Base-by-base conservation (phyloP, 1,284 basidiomycete species). In the Trametes hirsuta region DNA sequence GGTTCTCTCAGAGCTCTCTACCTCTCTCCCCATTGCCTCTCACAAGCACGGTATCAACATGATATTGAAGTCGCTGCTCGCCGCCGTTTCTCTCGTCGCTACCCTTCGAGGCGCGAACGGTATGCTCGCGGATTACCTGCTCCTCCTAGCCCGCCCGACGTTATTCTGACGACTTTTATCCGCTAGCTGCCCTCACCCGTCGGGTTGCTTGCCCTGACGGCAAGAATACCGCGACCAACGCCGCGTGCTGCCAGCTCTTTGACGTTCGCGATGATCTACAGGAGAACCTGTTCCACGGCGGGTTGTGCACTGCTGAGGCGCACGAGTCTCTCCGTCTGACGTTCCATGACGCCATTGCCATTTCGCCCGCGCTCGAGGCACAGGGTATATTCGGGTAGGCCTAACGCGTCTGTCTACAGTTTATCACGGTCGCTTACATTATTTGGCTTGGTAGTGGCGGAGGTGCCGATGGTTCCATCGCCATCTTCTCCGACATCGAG, bases 231-330 rank as follows among this genome's bases (percentile, higher is more conserved):
- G 75, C 72, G 9, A 68, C 73, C 2, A 75, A 78, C 58, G 71
- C 65, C 18, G 76, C 75, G 15, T 79, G 77, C 66, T 77, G 76
- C 63, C 61, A 68, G 53, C 65, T 70, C 44, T 77, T 76, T 70
- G 70, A 75, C 25, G 64, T 76, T 24, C 68, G 74, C 14, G 73
- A 76, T 25, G 73, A 74, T 45, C 66, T 78, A 47, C 76, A 78
- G 62, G 44, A 65, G 35, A 72, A 76, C 61, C 69, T 78, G 10
- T 76, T 77, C 66, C 74, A 76, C 36, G 56, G 56, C 57, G 58
- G 54, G 25, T 48, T 49, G 40, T 68, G 70, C 51, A 68, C 69
- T 3, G 67, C 70, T 34, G 68, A 73, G n/a, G 68, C 66, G 18
- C 72, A 69, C 56, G 71, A 72, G 58, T 61, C 68, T 37, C 65